These are phyloP conservation scores for Pseudogymnoascus sp. DNA, from an alignment of 2,329 filamentous ascomycete genomes.

Conservation along the genomic window DNA sequence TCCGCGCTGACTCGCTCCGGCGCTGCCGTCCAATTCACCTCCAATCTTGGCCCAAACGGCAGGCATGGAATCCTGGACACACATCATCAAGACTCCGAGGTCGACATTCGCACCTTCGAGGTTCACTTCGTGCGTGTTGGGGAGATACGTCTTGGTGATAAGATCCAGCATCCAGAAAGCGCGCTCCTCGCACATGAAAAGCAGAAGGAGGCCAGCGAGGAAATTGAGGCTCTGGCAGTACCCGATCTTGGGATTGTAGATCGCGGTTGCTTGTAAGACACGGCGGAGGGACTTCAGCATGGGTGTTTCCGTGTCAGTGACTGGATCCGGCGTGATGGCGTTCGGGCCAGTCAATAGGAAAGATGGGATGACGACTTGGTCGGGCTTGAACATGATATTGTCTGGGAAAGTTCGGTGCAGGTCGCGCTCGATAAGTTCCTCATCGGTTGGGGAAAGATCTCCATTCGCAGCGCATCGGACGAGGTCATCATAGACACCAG, in stretches of 20 bases:
- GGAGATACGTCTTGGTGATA: constrained; percentile 79
- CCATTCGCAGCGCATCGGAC: constrained; percentile 54
- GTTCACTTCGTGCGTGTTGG: constrained; percentile 83
- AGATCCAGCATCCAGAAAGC: constrained; percentile 90
- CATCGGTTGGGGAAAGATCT: constrained; percentile 60
- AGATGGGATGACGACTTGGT: constrained; percentile 14
- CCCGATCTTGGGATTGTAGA: constrained; percentile 84
- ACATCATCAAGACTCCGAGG: constrained; percentile 83
- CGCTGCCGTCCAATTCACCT: constrained; percentile 53
- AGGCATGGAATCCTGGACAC: constrained; percentile 75
- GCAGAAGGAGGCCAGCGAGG: constrained; percentile 76
- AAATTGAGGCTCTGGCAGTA: constrained; percentile 98
- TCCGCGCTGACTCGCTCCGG: constrained; percentile 22
- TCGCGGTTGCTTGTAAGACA: constrained; percentile 80
- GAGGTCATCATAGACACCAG: constrained; percentile 67
- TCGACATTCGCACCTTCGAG: constrained; percentile 91
- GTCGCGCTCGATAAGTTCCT: constrained; percentile 88
- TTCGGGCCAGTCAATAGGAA: constrained; percentile 31
- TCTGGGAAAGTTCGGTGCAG: constrained; percentile 91
- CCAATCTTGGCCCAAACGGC: constrained; percentile 83
- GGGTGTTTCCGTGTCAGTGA: constrained; percentile 49
- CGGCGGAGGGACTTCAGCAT: constrained; percentile 76
- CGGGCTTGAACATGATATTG: constrained; percentile 80
- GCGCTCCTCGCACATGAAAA: constrained; percentile 87
- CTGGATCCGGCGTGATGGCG: constrained; percentile 29